Evolutionary conservation across 2,329 filamentous ascomycete species (phyloP).

Genomic region (Cercospora beticola): DNA sequence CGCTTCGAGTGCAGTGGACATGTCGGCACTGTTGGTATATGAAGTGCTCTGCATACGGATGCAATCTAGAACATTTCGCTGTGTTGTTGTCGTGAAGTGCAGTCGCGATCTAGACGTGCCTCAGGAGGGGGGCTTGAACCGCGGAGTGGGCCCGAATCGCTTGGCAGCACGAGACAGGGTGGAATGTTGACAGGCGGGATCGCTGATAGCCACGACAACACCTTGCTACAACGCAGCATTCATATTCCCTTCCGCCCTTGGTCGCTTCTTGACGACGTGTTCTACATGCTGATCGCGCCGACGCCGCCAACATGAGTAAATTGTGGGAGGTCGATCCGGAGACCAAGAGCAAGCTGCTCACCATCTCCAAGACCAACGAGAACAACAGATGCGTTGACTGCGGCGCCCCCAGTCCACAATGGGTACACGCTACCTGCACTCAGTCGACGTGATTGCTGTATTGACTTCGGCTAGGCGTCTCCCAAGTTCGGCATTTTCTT

Average conservation of each 20-base stretch:
- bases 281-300: background rate
- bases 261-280: background rate
- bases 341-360: constrained; percentile 90
- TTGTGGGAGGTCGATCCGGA: constrained; percentile 99
- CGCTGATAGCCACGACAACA: background rate
- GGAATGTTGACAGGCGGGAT: background rate
- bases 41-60: background rate
- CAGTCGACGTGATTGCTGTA: background rate
- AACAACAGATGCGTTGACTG: constrained; percentile 96
- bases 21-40: background rate
- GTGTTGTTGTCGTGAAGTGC: background rate
- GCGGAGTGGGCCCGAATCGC: background rate
- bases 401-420: constrained; percentile 92
- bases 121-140: background rate
- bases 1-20: background rate
- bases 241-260: background rate
- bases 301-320: constrained; percentile 55
- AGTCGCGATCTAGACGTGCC: background rate
- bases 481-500: constrained; percentile 99
- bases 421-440: constrained; percentile 57
- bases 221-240: background rate
- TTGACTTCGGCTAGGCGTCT: constrained; percentile 54
- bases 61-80: background rate
- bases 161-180: constrained; percentile 2
- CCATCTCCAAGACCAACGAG: constrained; percentile 84